phyloP scores from a whole-genome alignment of 352 stramenopile genomes.

The Globisporangium spinosum region DNA sequence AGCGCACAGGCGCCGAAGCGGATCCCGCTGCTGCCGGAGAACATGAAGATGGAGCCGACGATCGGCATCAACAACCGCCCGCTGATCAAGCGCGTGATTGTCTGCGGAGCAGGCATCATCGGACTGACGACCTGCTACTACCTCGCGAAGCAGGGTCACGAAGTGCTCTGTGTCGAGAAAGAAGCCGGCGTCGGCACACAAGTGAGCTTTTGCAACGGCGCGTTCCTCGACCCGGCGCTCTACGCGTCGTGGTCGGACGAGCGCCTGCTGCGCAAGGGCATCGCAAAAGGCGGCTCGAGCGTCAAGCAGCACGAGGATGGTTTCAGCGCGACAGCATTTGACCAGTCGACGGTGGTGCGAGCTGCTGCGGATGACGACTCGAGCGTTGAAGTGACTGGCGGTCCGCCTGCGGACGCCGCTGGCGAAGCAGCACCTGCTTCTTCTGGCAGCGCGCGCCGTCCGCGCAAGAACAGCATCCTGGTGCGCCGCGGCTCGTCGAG shows the following conservation, averaged over 20 bases:
- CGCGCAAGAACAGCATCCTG: constrained; percentile 21
- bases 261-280: constrained; percentile 49
- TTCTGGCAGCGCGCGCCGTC: not conserved
- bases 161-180: constrained; percentile 86
- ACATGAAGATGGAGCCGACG: constrained; percentile 66
- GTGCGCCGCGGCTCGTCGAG: constrained; percentile 13
- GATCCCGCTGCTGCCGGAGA: constrained; percentile 50
- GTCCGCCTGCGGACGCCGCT: constrained; percentile 32
- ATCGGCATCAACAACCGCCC: constrained; percentile 52
- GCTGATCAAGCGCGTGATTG: constrained; percentile 78
- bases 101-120: constrained; percentile 83
- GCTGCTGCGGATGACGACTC: constrained; percentile 1
- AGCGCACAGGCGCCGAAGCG: constrained; percentile 52
- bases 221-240: constrained; percentile 78
- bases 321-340: constrained; percentile 4
- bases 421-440: constrained; percentile 19
- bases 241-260: constrained; percentile 83
- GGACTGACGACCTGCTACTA: constrained; percentile 85
- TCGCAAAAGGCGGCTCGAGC: constrained; percentile 19
- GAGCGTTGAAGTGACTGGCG: constrained; percentile 32
- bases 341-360: constrained; percentile 16
- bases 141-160: constrained; percentile 79
- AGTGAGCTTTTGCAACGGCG: constrained; percentile 77
- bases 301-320: constrained; percentile 4
- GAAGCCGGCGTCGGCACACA: constrained; percentile 75